Evolutionary conservation across 2,329 filamentous ascomycete genomes (phyloP).

Genomic region (Cephalotrichum gorgonifer): DNA sequence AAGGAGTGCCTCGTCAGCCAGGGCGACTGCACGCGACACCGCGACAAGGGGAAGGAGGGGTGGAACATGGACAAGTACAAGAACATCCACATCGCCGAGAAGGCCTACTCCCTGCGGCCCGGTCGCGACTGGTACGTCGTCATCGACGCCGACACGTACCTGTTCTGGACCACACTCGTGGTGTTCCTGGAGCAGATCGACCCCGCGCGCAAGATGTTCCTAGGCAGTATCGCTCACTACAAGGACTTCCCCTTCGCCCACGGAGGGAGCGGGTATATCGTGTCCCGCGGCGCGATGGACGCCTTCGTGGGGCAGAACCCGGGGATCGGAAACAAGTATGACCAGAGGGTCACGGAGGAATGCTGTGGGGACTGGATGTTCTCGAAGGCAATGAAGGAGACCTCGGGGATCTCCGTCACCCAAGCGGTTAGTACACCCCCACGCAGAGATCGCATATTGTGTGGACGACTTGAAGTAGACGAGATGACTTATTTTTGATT

Average conservation of each 20-base stretch:
- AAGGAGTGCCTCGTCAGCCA: conserved; percentile 34
- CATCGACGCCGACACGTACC: conserved; percentile 47
- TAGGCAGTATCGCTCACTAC: conserved; percentile 40
- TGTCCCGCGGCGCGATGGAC: conserved; percentile 42
- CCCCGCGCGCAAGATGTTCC: conserved; percentile 31
- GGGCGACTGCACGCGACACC: conserved; percentile 25
- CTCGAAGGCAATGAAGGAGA: conserved; percentile 35
- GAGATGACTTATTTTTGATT: conserved; percentile 13
- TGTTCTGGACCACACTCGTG: conserved; percentile 43
- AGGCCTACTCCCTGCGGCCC: conserved; percentile 43
- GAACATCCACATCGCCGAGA: conserved; percentile 46
- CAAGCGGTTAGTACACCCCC: conserved; percentile 1
- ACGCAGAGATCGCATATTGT: neutral
- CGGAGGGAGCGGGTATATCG: conserved; percentile 45
- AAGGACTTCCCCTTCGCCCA: conserved; percentile 39
- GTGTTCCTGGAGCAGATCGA: conserved; percentile 35
- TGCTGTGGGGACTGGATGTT: conserved; percentile 44
- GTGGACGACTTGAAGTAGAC: neutral
- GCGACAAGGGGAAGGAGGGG: conserved; percentile 17
- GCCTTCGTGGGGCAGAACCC: conserved; percentile 31
- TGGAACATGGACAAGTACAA: conserved; percentile 54
- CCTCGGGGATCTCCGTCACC: conserved; percentile 12
- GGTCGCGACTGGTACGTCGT: conserved; percentile 49
- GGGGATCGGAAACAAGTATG: conserved; percentile 34
- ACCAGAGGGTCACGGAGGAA: conserved; percentile 28